Conservation (phyloP, 1,284 basidiomycete species). For the Nidula niveotomentosa region DNA sequence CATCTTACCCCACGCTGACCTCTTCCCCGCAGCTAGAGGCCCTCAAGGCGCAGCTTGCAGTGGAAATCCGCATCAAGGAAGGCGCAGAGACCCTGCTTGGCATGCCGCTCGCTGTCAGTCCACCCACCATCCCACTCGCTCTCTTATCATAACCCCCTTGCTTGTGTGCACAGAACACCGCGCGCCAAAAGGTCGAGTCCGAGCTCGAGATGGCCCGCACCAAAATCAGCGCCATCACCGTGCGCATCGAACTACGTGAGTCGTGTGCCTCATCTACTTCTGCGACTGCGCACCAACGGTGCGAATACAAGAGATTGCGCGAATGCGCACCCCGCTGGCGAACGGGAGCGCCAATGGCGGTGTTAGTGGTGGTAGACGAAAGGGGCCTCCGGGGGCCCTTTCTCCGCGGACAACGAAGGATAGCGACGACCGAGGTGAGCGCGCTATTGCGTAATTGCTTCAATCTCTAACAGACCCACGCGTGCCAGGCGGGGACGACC, state of each 20-base stretch:
- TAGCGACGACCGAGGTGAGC: conserved; percentile 40
- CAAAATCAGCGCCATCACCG: conserved; percentile 68
- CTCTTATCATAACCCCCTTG: conserved; percentile 10
- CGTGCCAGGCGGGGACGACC: conserved; percentile 52
- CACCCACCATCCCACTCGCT: conserved; percentile 3
- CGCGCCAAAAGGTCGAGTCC: conserved; percentile 73
- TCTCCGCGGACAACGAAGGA: conserved; percentile 13
- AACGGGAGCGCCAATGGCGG: conserved; percentile 3
- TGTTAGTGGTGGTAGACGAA: too few relatives aligned
- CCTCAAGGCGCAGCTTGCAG: conserved; percentile 65
- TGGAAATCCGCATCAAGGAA: conserved; percentile 79
- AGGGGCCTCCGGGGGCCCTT: too few relatives aligned
- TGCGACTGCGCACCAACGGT: neutral
- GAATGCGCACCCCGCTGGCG: conserved; percentile 22
- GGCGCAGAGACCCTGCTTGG: conserved; percentile 83
- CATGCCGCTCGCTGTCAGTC: conserved; percentile 58
- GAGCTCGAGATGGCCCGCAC: conserved; percentile 73
- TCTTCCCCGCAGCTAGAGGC: conserved; percentile 51
- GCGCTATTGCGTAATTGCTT: neutral
- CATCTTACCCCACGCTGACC: neutral
- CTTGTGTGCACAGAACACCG: conserved; percentile 42
- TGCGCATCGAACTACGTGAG: conserved; percentile 64
- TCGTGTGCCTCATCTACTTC: neutral
- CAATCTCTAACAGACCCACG: too few relatives aligned
- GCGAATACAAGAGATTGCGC: conserved; percentile 32